Evolutionary conservation across 2,329 filamentous ascomycete genomes (phyloP), one percentile per base, ranked within the genome.

Genomic region (Penicillium freii): DNA sequence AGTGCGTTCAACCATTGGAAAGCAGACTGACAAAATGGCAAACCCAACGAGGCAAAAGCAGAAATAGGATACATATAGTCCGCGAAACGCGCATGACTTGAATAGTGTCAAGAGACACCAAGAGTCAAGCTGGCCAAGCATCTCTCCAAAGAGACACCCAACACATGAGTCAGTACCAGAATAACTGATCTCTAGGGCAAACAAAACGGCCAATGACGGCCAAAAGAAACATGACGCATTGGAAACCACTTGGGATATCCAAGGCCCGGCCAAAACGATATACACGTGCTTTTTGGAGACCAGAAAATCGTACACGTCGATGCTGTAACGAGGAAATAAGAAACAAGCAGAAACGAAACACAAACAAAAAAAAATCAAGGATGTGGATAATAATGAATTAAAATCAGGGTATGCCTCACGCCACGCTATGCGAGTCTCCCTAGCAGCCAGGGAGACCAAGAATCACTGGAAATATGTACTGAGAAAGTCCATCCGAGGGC

Each of bases 181-280:
- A 19, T 10, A 23, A 27, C n/a, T 39, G 34, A 21, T 27, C 15
- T 23, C 9, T 19, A 21, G 38, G 25, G 31, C 34, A 36, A 50
- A 50, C 17, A 49, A 33, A 43, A 51, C 7, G 19, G 9, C 38
- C 29, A 31, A 17, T 9, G 10, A 52, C 19, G 39, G 9, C 40
- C 29, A 19, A 25, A 51, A 11, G 10, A 17, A 44, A 44, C n/a
- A 31, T 42, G 33, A 31, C 15, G n/a, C n/a, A 7, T 27, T 31
- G 40, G 39, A 51, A 44, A 33, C 31, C 39, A 33, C 21, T 40
- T 53, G 23, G n/a, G 21, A 19, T 34, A 19, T 47, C 34, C 50
- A 46, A 52, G 40, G 42, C 15, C 48, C 17, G 17, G 89, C 95
- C 78, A 95, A 96, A 43, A 46, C 44, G 38, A 62, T 50, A 53